Evolutionary conservation across 306 rosid species (phyloP).

Genomic region (Rosa multiflora): DNA sequence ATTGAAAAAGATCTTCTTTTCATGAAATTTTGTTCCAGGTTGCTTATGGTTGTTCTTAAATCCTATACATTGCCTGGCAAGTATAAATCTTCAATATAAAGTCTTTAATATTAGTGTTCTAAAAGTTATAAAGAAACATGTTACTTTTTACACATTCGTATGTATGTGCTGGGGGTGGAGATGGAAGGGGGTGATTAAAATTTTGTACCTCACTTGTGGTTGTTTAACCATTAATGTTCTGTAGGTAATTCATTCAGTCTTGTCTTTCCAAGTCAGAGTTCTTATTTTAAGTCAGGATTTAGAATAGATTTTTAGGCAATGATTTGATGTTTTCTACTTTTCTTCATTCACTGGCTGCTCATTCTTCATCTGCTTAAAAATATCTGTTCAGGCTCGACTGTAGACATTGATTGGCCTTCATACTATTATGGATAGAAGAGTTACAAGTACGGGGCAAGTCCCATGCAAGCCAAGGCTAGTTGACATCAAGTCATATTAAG

Average conservation of each 20-base stretch:
- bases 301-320: neutral
- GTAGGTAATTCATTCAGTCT: neutral
- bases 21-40: neutral
- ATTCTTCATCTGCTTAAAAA: neutral
- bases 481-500: neutral
- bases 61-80: neutral
- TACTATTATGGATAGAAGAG: neutral
- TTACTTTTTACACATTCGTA: neutral
- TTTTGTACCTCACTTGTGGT: neutral
- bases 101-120: neutral
- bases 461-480: neutral
- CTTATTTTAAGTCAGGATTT: neutral
- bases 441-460: neutral
- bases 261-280: neutral
- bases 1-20: neutral
- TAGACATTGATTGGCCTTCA: neutral
- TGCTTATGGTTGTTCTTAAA: neutral
- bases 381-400: neutral
- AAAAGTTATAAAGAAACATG: neutral
- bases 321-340: neutral
- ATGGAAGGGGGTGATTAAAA: neutral
- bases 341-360: neutral
- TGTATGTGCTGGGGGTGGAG: neutral
- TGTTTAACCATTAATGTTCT: neutral
- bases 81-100: neutral